Evolutionary conservation across 75 land plant species (phyloP).

Genomic region (Pinus taeda): DNA sequence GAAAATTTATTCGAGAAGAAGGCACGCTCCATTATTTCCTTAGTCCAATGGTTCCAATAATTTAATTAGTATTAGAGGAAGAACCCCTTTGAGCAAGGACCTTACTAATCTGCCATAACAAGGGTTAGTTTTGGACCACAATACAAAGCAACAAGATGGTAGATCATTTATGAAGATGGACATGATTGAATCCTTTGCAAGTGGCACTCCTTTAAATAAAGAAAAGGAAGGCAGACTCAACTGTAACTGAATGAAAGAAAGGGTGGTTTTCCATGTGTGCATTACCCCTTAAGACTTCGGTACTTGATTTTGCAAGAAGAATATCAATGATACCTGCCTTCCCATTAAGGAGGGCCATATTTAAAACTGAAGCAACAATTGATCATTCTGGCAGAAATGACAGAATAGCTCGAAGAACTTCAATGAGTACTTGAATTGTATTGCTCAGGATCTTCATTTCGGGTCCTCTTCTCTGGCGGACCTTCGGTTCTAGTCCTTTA

Average conservation of each 20-base stretch:
- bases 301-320: background rate
- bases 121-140: background rate
- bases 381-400: background rate
- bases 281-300: too few relatives aligned
- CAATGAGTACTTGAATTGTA: background rate
- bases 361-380: background rate
- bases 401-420: background rate
- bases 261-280: background rate
- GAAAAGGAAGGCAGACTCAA: slow-evolving; percentile 6
- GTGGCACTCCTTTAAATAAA: background rate
- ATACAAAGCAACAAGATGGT: background rate
- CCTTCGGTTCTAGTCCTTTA: too few relatives aligned
- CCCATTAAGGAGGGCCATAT: background rate
- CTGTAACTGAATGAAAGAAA: slow-evolving; percentile 1
- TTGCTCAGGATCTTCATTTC: too few relatives aligned
- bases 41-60: background rate
- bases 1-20: slow-evolving; percentile 28
- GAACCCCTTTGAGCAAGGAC: slow-evolving; percentile 34
- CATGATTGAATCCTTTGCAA: background rate
- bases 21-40: slow-evolving; percentile 41
- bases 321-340: slow-evolving; percentile 1
- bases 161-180: slow-evolving; percentile 26
- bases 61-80: slow-evolving; percentile 10
- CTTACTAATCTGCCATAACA: slow-evolving; percentile 33
- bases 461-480: too few relatives aligned